Conservation (phyloP, 495 filamentous ascomycete genomes). For the Neurospora sp. region DNA sequence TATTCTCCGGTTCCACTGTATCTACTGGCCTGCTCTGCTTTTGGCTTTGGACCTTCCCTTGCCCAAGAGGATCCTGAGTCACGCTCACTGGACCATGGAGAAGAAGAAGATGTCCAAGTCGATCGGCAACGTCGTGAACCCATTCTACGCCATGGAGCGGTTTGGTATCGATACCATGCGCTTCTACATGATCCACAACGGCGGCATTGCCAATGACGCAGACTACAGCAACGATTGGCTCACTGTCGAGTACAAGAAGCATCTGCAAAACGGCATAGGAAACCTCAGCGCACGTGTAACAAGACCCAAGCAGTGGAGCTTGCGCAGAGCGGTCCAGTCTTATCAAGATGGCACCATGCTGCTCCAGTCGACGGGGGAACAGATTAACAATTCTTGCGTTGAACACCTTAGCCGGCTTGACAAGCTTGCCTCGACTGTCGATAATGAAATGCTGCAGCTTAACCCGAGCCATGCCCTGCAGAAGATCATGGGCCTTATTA, state of each 20-base stretch:
- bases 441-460: constrained; percentile 50
- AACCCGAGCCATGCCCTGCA: constrained; percentile 56
- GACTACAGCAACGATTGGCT: constrained; percentile 77
- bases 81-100: constrained; percentile 92
- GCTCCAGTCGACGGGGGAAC: background rate
- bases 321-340: constrained; percentile 41
- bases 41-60: constrained; percentile 76
- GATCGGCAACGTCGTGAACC: constrained; percentile 88
- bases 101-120: constrained; percentile 92
- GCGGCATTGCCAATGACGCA: constrained; percentile 62
- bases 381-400: background rate
- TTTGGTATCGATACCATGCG: constrained; percentile 83
- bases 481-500: constrained; percentile 52
- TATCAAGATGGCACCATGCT: background rate
- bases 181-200: constrained; percentile 73
- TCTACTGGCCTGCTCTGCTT: constrained; percentile 97
- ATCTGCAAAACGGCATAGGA: constrained; percentile 62
- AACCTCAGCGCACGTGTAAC: constrained; percentile 66
- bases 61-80: constrained; percentile 75
- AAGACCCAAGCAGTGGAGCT: constrained; percentile 54
- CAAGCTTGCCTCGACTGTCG: constrained; percentile 23
- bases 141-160: constrained; percentile 80
- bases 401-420: background rate
- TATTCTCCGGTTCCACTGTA: constrained; percentile 88
- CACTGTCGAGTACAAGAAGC: constrained; percentile 65